Conservation (phyloP, 2,329 filamentous ascomycete species). For the Simplicillium aogashimaense region DNA sequence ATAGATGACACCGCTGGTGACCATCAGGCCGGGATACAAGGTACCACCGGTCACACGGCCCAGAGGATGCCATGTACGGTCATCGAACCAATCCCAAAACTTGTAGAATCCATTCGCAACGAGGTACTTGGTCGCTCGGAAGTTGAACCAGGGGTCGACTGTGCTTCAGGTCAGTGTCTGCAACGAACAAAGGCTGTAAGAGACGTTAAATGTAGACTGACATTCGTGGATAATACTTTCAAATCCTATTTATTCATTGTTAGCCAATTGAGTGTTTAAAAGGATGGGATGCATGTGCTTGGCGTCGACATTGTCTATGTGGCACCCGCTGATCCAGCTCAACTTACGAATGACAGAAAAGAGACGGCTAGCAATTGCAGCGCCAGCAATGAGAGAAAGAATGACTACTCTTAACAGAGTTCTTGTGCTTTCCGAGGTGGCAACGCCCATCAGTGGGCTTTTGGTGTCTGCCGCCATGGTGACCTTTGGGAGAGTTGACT, state of each 20-base stretch:
- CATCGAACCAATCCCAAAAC: constrained; percentile 99
- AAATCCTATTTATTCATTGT: constrained; percentile 53
- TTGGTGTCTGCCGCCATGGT: constrained; percentile 35
- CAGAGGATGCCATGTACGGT: constrained; percentile 98
- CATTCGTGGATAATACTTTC: constrained; percentile 99
- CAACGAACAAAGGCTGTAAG: too few relatives aligned
- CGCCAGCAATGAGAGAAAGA: constrained; percentile 80
- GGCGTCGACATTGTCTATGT: background rate
- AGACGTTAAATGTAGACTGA: constrained; percentile 37
- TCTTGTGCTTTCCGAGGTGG: constrained; percentile 72
- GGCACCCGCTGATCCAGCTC: too few relatives aligned
- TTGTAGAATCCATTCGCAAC: constrained; percentile 95
- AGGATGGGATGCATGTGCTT: background rate
- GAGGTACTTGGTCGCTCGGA: constrained; percentile 94
- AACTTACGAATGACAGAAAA: constrained; percentile 95
- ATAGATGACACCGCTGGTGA: constrained; percentile 95
- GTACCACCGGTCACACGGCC: constrained; percentile 97
- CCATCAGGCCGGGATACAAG: constrained; percentile 98
- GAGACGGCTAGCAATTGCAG: constrained; percentile 83
- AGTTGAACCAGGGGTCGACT: constrained; percentile 99
- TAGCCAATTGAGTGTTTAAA: constrained; percentile 14
- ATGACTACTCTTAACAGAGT: constrained; percentile 83
- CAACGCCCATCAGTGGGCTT: constrained; percentile 55
- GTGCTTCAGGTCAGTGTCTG: constrained; percentile 3
- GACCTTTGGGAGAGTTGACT: constrained; percentile 18